Evolutionary conservation across 1,284 basidiomycete genomes (phyloP).

Genomic region (Takashimella koratensis): DNA sequence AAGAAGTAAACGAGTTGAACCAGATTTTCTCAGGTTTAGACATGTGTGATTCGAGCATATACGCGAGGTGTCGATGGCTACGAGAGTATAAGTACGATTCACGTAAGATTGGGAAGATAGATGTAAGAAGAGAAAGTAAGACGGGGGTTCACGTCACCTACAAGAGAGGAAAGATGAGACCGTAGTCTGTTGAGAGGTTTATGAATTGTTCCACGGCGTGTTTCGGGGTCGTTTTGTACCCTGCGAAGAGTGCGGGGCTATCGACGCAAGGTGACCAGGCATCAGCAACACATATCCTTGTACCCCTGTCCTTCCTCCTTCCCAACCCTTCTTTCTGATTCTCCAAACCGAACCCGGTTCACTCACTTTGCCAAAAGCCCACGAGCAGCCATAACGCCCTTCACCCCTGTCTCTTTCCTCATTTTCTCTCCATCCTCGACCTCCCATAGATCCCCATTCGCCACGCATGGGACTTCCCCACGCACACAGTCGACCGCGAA

Average conservation of each 20-base stretch:
- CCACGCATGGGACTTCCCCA: slow-evolving; percentile 55
- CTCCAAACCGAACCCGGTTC: too few relatives aligned
- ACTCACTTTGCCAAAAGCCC: slow-evolving; percentile 60
- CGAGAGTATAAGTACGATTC: neutral
- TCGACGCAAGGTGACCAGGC: too few relatives aligned
- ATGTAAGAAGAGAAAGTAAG: neutral
- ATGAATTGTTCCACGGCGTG: slow-evolving; percentile 55
- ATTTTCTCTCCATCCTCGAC: slow-evolving; percentile 51
- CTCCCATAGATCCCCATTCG: slow-evolving; percentile 59
- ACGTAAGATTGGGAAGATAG: neutral
- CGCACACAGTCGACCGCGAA: slow-evolving; percentile 55
- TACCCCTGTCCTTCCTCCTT: too few relatives aligned
- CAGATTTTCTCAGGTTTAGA: slow-evolving; percentile 51
- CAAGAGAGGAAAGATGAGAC: slow-evolving; percentile 55
- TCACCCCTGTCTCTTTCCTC: slow-evolving; percentile 52
- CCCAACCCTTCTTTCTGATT: too few relatives aligned
- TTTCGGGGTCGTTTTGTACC: slow-evolving; percentile 53
- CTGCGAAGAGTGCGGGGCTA: slow-evolving; percentile 55
- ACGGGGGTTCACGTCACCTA: slow-evolving; percentile 23
- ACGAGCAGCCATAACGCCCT: slow-evolving; percentile 59
- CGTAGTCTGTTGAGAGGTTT: slow-evolving; percentile 51
- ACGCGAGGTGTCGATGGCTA: slow-evolving; percentile 53
- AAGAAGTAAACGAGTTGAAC: slow-evolving; percentile 54
- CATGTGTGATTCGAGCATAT: slow-evolving; percentile 57
- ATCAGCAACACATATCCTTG: too few relatives aligned